A percentile compares a stretch with the other conserved stretches of the same genome.
These are phyloP conservation scores for Camellia oleifera DNA, from an alignment of 179 eudicot genomes.

Conservation along the genomic window DNA sequence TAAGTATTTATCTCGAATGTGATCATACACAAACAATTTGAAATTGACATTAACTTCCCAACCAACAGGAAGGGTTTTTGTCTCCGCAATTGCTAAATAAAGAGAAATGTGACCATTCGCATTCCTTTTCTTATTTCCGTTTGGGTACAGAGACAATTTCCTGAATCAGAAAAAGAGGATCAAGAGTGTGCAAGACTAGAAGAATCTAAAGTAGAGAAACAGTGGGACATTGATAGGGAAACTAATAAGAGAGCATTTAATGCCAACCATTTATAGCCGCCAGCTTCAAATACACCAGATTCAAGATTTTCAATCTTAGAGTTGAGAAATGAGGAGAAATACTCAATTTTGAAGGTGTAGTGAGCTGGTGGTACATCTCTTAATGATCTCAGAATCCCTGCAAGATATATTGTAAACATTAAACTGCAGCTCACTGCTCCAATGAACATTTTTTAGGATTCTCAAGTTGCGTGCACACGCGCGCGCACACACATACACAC, in stretches of 20 bases:
- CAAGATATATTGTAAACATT: not conserved
- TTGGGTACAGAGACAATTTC: conserved; percentile 2
- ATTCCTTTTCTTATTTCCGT: not conserved
- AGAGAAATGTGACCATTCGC: not conserved
- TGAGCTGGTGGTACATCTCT: not conserved
- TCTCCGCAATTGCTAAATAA: not conserved
- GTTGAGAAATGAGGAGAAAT: not conserved
- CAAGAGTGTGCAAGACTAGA: not conserved
- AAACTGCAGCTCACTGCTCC: too few species aligned
- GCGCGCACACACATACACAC: too few species aligned
- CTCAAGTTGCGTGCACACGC: too few species aligned
- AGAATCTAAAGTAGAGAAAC: not conserved
- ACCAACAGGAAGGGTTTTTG: not conserved
- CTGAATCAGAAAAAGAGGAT: not conserved
- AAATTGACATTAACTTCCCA: not conserved
- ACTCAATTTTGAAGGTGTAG: not conserved
- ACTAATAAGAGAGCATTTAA: not conserved
- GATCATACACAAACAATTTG: not conserved
- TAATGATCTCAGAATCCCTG: not conserved
- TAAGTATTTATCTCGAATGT: not conserved
- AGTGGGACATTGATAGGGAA: not conserved
- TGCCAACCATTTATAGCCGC: conserved; percentile 7
- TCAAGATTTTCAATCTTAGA: not conserved
- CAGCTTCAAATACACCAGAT: not conserved
- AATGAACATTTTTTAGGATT: too few species aligned